Evolutionary conservation across 2,329 filamentous ascomycete species (phyloP).

Genomic region (Coleophoma cylindrospora): DNA sequence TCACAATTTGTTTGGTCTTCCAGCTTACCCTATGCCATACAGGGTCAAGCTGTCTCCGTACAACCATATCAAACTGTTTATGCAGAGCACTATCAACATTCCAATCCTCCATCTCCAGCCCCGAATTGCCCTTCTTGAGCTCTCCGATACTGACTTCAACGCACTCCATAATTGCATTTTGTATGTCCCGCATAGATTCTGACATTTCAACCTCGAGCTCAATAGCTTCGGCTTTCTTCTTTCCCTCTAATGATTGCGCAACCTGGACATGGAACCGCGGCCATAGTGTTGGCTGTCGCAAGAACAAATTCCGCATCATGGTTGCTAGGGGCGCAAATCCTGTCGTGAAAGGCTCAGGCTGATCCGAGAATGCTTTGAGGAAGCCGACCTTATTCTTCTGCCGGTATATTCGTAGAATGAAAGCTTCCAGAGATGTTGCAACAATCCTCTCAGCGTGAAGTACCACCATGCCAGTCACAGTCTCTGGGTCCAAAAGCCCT

Average conservation of each 20-base stretch:
- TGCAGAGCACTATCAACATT: slow-evolving; percentile 89
- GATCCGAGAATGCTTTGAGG: slow-evolving; percentile 92
- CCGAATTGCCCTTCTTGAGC: slow-evolving; percentile 83
- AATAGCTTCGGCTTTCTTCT: slow-evolving; percentile 91
- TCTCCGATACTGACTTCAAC: slow-evolving; percentile 93
- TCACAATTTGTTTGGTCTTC: slow-evolving; percentile 91
- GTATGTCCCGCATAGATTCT: slow-evolving; percentile 86
- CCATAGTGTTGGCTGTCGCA: slow-evolving; percentile 85
- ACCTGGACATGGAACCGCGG: slow-evolving; percentile 91
- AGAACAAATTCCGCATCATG: slow-evolving; percentile 89
- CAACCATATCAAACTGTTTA: slow-evolving; percentile 84
- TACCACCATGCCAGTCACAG: slow-evolving; percentile 79
- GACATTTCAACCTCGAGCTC: slow-evolving; percentile 97
- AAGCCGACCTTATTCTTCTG: slow-evolving; percentile 94
- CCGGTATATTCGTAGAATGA: slow-evolving; percentile 88
- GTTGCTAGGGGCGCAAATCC: slow-evolving; percentile 84
- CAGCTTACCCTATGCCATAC: slow-evolving; percentile 97
- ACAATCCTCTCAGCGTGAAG: slow-evolving; percentile 84
- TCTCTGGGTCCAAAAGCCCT: slow-evolving; percentile 73
- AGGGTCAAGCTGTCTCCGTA: slow-evolving; percentile 85
- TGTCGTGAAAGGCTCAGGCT: slow-evolving; percentile 81
- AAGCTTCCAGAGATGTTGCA: slow-evolving; percentile 87
- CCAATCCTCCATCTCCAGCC: slow-evolving; percentile 95
- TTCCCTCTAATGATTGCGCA: slow-evolving; percentile 82
- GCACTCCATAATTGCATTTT: slow-evolving; percentile 91